These are phyloP conservation scores for Biscogniauxia sp. DNA, from an alignment of 2,329 filamentous ascomycete species.

Conservation along the genomic window DNA sequence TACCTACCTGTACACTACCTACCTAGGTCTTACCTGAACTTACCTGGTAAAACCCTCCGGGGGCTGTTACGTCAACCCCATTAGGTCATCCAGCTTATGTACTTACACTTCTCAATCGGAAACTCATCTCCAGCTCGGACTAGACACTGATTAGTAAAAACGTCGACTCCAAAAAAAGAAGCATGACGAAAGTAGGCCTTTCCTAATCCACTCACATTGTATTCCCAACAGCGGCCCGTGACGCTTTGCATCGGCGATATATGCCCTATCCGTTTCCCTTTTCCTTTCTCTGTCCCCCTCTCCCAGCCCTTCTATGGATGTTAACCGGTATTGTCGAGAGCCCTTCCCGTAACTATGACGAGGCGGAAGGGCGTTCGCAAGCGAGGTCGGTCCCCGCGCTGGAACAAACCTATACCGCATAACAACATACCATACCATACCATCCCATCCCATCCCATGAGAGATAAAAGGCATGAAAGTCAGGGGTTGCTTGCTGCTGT, in stretches of 20 bases:
- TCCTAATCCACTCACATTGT: constrained; percentile 1
- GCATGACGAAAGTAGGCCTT: constrained; percentile 1
- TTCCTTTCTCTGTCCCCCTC: constrained; percentile 4
- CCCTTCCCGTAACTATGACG: too few species aligned
- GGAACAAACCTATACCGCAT: too few species aligned
- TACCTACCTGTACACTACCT: too few species aligned
- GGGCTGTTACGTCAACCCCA: not conserved
- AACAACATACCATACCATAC: too few species aligned
- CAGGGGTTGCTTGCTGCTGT: not conserved
- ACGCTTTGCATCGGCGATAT: constrained; percentile 5
- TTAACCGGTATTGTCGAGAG: too few species aligned
- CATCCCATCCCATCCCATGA: too few species aligned
- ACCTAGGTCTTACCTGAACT: too few species aligned
- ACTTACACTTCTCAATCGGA: not conserved
- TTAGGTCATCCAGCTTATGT: too few species aligned
- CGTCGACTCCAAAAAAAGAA: not conserved
- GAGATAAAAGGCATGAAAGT: too few species aligned
- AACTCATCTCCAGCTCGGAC: not conserved
- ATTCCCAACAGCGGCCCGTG: constrained; percentile 4
- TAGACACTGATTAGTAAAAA: not conserved
- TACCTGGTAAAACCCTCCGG: not conserved
- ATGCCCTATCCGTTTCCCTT: not conserved
- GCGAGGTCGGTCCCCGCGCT: not conserved
- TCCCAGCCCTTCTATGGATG: constrained; percentile 2
- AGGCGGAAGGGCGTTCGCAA: not conserved